Percentiles rank a stretch among this genome's conserved stretches.
Evolutionary conservation across 2,329 filamentous ascomycete species (phyloP).

Genomic region (Phaeosphaeria sp.): DNA sequence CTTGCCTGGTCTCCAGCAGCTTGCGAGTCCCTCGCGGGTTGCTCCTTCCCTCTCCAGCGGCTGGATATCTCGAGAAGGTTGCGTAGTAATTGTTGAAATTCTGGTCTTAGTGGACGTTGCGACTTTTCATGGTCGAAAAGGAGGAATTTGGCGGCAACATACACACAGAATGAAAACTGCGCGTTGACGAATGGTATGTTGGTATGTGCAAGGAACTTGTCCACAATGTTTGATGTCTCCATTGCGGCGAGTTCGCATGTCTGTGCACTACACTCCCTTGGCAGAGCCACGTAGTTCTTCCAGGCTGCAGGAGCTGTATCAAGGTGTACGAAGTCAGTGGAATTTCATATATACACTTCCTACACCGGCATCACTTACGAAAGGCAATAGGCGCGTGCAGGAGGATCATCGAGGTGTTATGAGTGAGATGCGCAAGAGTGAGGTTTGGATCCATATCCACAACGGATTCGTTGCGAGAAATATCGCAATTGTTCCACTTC

Average conservation of each 20-base stretch:
- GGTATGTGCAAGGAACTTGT: conserved; percentile 38
- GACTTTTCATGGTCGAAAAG: conserved; percentile 35
- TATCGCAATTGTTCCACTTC: conserved; percentile 44
- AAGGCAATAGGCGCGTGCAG: conserved; percentile 43
- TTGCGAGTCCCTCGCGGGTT: neutral
- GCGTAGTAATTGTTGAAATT: conserved; percentile 32
- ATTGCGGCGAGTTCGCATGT: conserved; percentile 43
- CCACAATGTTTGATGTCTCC: conserved; percentile 43
- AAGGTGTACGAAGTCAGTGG: too few species aligned
- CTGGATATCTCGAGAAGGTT: conserved; percentile 38
- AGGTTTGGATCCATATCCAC: conserved; percentile 46
- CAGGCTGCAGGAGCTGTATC: conserved; percentile 36
- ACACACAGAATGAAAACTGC: conserved; percentile 43
- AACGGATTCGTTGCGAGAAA: conserved; percentile 33
- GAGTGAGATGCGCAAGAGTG: conserved; percentile 43
- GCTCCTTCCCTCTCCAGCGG: conserved; percentile 24
- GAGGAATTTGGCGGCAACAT: conserved; percentile 41
- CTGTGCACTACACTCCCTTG: conserved; percentile 42
- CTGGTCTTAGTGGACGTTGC: conserved; percentile 23
- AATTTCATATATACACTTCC: too few species aligned
- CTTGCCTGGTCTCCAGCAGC: conserved; percentile 29
- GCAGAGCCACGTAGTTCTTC: conserved; percentile 41
- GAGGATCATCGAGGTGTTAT: conserved; percentile 46
- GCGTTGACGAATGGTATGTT: conserved; percentile 43
- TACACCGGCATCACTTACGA: too few species aligned